These are phyloP conservation scores for Alternaria gaisen DNA, from an alignment of 2,329 filamentous ascomycete species.

Conservation along the genomic window DNA sequence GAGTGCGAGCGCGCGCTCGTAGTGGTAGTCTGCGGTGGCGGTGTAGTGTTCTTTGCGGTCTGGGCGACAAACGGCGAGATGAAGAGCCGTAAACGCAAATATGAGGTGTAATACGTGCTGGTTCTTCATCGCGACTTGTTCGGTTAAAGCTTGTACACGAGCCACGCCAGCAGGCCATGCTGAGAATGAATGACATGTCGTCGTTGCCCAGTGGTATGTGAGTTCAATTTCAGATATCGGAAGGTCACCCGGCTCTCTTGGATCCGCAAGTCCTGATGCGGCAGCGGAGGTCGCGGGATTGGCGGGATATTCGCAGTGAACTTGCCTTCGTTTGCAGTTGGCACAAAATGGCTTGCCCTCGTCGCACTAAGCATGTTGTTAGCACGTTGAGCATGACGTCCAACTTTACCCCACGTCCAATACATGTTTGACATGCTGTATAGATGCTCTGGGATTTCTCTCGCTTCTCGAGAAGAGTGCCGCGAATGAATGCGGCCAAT, in stretches of 20 bases:
- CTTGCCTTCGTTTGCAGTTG: slow-evolving; percentile 35
- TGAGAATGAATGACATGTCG: slow-evolving; percentile 35
- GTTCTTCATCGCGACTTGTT: slow-evolving; percentile 30
- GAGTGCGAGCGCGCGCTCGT: slow-evolving; percentile 29
- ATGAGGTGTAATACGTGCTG: slow-evolving; percentile 34
- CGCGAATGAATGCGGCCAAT: background rate
- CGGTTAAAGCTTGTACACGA: slow-evolving; percentile 28
- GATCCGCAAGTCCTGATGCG: background rate
- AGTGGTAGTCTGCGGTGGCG: slow-evolving; percentile 31
- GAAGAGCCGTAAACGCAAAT: slow-evolving; percentile 37
- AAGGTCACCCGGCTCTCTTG: slow-evolving; percentile 2
- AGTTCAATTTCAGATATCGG: slow-evolving; percentile 36
- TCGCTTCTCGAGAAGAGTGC: background rate
- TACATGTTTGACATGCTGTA: background rate
- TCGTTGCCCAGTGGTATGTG: slow-evolving; percentile 39
- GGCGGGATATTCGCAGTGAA: slow-evolving; percentile 32
- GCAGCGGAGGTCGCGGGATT: background rate
- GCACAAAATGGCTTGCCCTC: slow-evolving; percentile 37
- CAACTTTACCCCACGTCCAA: background rate
- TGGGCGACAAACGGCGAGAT: slow-evolving; percentile 35
- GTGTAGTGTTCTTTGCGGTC: slow-evolving; percentile 26
- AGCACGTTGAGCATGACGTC: background rate
- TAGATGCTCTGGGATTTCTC: background rate
- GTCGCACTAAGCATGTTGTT: slow-evolving; percentile 32
- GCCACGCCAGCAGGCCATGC: slow-evolving; percentile 22